These are phyloP conservation scores for Pseudonectria foliicola DNA, from an alignment of 2,329 filamentous ascomycete species.

Conservation along the genomic window DNA sequence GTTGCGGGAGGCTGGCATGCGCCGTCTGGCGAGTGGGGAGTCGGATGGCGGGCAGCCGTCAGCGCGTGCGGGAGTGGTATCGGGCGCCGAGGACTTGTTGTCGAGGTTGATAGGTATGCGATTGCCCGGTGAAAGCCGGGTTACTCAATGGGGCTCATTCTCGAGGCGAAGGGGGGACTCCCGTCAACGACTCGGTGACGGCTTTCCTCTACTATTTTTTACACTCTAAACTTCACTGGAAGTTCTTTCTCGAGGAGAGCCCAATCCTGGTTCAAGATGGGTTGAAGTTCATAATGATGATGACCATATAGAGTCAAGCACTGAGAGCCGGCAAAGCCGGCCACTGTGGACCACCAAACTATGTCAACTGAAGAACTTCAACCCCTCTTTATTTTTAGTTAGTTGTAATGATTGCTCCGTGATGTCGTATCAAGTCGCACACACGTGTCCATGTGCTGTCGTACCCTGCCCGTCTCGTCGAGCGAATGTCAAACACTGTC, in stretches of 20 bases:
- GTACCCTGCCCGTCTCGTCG: no score
- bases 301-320: slow-evolving; percentile 97
- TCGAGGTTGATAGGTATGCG: slow-evolving; percentile 98
- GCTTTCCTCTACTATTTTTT: slow-evolving; percentile 20
- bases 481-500: no score
- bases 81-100: slow-evolving; percentile 62
- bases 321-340: slow-evolving; percentile 52
- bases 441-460: no score
- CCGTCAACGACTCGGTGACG: slow-evolving; percentile 16
- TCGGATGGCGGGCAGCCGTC: slow-evolving; percentile 39
- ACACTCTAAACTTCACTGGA: slow-evolving; percentile 36
- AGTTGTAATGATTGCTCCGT: no score
- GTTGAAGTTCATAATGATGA: slow-evolving; percentile 78
- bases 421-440: no score
- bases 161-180: slow-evolving; percentile 79
- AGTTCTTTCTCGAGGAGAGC: slow-evolving; percentile 27
- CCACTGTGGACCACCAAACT: slow-evolving; percentile 26
- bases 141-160: slow-evolving; percentile 99
- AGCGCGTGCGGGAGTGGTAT: slow-evolving; percentile 37
- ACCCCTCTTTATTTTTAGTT: background rate
- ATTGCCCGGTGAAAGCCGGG: slow-evolving; percentile 64
- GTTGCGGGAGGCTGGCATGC: slow-evolving; percentile 11
- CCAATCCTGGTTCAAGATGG: slow-evolving; percentile 9
- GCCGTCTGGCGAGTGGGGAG: slow-evolving; percentile 11
- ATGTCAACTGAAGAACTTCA: slow-evolving; percentile 27